These are phyloP conservation scores for Lanmaoa rubissima DNA, from an alignment of 768 basidiomycete species.

Conservation along the genomic window DNA sequence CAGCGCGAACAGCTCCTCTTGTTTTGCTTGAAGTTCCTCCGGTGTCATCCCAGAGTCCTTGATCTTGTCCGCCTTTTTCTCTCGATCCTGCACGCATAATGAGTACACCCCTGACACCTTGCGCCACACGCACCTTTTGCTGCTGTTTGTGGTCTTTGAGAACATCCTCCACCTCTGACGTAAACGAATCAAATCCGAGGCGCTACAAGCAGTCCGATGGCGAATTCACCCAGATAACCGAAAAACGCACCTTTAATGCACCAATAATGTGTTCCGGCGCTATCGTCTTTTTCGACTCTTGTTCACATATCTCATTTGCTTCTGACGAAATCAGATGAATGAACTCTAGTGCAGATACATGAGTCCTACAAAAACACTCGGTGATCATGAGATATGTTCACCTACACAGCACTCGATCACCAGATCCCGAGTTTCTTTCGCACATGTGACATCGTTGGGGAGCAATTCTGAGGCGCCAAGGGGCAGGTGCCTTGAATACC, in stretches of 20 bases:
- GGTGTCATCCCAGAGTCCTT: constrained; percentile 87
- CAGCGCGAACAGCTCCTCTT: constrained; percentile 91
- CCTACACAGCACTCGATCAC: constrained; percentile 99
- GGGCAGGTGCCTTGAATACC: constrained; percentile 6
- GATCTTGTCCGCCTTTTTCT: constrained; percentile 89
- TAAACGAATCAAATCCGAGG: constrained; percentile 91
- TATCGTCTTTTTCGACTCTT: constrained; percentile 98
- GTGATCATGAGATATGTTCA: constrained; percentile 46
- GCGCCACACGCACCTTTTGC: constrained; percentile 64
- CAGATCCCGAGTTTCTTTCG: constrained; percentile 95
- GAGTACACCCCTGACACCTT: neutral
- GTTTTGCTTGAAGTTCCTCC: constrained; percentile 83
- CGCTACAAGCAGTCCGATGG: constrained; percentile 46
- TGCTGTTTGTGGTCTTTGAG: constrained; percentile 96
- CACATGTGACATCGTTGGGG: constrained; percentile 81
- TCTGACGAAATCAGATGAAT: constrained; percentile 97
- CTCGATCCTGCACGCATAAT: constrained; percentile 60
- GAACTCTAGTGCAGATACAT: constrained; percentile 64
- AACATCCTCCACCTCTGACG: constrained; percentile 86
- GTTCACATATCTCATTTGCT: constrained; percentile 97
- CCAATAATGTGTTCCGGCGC: constrained; percentile 94
- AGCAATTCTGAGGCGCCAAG: constrained; percentile 67
- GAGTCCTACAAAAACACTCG: constrained; percentile 13
- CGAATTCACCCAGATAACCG: neutral
- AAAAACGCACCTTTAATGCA: constrained; percentile 72